These are phyloP conservation scores for Penicillium silybi DNA, from an alignment of 495 filamentous ascomycete genomes.

Conservation along the genomic window DNA sequence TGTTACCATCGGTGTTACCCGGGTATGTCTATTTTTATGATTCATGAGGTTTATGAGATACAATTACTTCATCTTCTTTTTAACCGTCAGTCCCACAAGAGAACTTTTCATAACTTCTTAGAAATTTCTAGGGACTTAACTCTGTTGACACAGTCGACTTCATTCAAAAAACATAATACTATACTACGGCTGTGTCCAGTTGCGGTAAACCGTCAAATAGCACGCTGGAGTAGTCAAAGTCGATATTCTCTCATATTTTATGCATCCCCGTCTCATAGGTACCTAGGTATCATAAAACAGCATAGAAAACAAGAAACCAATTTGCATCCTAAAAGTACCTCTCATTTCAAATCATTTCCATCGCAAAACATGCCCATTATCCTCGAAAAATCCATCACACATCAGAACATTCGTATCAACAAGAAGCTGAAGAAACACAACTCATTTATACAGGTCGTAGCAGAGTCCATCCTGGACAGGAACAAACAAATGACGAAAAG, in stretches of 20 bases:
- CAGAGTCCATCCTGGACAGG: neutral
- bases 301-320: neutral
- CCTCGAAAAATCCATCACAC: conserved; percentile 8
- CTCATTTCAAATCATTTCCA: conserved; percentile 5
- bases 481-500: neutral
- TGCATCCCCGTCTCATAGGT: too few relatives aligned
- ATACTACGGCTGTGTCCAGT: too few relatives aligned
- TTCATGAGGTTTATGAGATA: neutral
- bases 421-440: conserved; percentile 3
- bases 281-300: neutral
- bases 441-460: conserved; percentile 21
- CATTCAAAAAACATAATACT: too few relatives aligned
- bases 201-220: too few relatives aligned
- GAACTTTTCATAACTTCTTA: too few relatives aligned
- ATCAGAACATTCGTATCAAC: conserved; percentile 14
- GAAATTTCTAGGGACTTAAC: too few relatives aligned
- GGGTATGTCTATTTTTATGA: neutral
- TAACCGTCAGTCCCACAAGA: too few relatives aligned
- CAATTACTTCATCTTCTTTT: neutral
- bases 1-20: neutral
- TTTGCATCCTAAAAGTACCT: neutral
- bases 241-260: too few relatives aligned
- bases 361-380: conserved; percentile 2
- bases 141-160: too few relatives aligned
- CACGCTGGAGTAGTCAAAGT: too few relatives aligned